Conservation (phyloP, 2,329 filamentous ascomycete species). For the Pseudofabraea citricarpa region DNA sequence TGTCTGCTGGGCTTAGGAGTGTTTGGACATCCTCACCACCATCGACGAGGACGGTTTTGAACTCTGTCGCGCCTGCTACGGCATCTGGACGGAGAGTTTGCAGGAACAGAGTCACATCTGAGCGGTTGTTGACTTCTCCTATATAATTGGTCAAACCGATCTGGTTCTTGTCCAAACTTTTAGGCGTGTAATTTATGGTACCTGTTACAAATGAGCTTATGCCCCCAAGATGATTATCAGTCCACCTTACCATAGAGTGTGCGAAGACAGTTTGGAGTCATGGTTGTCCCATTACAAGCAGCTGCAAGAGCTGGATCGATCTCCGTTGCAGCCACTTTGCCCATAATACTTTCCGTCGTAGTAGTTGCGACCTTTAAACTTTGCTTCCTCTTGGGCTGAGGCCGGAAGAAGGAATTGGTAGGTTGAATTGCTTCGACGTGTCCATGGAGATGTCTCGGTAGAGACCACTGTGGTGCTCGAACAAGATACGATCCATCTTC, state of each 20-base stretch:
- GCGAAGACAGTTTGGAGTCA: conserved; percentile 2
- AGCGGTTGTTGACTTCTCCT: conserved; percentile 2
- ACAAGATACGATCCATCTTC: conserved; percentile 46
- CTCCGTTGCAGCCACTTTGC: too few relatives aligned
- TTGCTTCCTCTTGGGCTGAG: conserved; percentile 9
- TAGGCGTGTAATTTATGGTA: neutral
- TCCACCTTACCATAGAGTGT: conserved; percentile 4
- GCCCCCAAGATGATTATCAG: neutral
- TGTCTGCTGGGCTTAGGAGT: conserved; percentile 4
- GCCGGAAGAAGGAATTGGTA: conserved; percentile 53
- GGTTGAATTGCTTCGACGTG: conserved; percentile 57
- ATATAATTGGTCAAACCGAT: conserved; percentile 7
- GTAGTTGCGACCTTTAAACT: too few relatives aligned
- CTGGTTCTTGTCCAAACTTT: neutral
- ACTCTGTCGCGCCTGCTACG: neutral
- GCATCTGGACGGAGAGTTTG: conserved; percentile 1
- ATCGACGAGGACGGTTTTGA: conserved; percentile 1
- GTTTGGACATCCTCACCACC: conserved; percentile 7
- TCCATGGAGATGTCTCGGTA: conserved; percentile 50
- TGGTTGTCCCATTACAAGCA: neutral
- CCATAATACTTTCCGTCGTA: too few relatives aligned
- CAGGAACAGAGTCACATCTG: conserved; percentile 1
- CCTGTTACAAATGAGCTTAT: neutral
- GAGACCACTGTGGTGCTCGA: conserved; percentile 51
- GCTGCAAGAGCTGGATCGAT: too few relatives aligned